phyloP scores from a whole-genome alignment of 169 alveolate species.

The Plasmodium gonderi region DNA sequence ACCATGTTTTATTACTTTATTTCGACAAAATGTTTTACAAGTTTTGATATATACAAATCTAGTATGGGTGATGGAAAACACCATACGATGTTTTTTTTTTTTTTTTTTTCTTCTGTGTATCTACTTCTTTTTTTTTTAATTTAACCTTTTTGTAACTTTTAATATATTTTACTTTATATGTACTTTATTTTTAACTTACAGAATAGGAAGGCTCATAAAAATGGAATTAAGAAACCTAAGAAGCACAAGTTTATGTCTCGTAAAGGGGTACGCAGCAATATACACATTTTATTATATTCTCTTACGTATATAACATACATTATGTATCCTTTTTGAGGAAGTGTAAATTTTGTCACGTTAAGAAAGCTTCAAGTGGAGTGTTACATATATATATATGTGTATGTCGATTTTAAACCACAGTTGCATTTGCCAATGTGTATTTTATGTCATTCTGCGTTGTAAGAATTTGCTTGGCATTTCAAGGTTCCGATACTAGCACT shows the following conservation, averaged over 20 bases:
- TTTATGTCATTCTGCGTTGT: too few relatives aligned
- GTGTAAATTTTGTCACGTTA: too few relatives aligned
- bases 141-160: background rate
- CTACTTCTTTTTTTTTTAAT: background rate
- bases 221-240: conserved; percentile 85
- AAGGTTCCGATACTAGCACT: background rate
- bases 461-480: too few relatives aligned
- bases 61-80: too few relatives aligned
- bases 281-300: background rate
- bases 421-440: background rate
- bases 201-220: conserved; percentile 88
- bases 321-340: too few relatives aligned
- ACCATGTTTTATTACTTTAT: too few relatives aligned
- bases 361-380: background rate
- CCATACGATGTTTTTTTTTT: too few relatives aligned
- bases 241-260: conserved; percentile 83
- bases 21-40: too few relatives aligned
- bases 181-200: conserved; percentile 37
- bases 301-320: background rate
- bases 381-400: background rate
- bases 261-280: conserved; percentile 81
- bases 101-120: background rate
- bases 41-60: too few relatives aligned
- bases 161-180: background rate
- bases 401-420: background rate